A percentile compares a stretch with the other conserved stretches of the same genome.
phyloP scores from a whole-genome alignment of 805 yeast genomes.

The Metschnikowia matae region DNA sequence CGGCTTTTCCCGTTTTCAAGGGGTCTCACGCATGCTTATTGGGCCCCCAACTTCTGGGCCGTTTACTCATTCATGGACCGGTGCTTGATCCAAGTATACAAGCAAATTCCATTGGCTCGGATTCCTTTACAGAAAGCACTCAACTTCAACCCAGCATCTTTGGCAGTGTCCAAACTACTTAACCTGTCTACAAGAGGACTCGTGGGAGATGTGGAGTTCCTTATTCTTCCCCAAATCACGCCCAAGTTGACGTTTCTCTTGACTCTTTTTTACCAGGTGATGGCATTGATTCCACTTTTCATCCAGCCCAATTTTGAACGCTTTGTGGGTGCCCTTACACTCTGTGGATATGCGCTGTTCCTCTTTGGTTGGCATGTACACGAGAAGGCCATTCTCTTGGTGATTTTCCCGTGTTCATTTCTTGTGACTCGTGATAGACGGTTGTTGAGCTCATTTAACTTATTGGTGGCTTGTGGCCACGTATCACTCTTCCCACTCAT shows the following conservation, averaged over 20 bases:
- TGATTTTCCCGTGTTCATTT: slow-evolving; percentile 84
- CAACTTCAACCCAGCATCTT: slow-evolving; percentile 43
- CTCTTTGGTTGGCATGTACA: slow-evolving; percentile 99
- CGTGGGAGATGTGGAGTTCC: slow-evolving; percentile 85
- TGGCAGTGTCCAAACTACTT: slow-evolving; percentile 30
- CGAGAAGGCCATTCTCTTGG: slow-evolving; percentile 90
- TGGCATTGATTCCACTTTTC: slow-evolving; percentile 69
- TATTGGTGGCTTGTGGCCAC: slow-evolving; percentile 75
- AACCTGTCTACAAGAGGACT: slow-evolving; percentile 67
- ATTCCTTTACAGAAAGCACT: slow-evolving; percentile 29
- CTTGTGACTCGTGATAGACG: slow-evolving; percentile 68
- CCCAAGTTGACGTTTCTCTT: slow-evolving; percentile 75
- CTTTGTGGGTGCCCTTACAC: slow-evolving; percentile 77
- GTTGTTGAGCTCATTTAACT: slow-evolving; percentile 64
- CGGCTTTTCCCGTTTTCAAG: slow-evolving; percentile 91
- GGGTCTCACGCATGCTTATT: slow-evolving; percentile 95
- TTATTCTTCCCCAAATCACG: slow-evolving; percentile 72
- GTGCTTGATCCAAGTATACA: slow-evolving; percentile 47
- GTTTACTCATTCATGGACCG: slow-evolving; percentile 81
- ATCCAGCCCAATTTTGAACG: slow-evolving; percentile 70
- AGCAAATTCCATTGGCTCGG: slow-evolving; percentile 30
- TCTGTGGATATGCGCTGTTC: slow-evolving; percentile 89
- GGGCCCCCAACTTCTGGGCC: slow-evolving; percentile 99
- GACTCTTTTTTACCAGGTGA: slow-evolving; percentile 78
- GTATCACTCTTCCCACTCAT: slow-evolving; percentile 86